phyloP scores from a whole-genome alignment of 805 yeast species.

The Yamadazyma tumulicola region DNA sequence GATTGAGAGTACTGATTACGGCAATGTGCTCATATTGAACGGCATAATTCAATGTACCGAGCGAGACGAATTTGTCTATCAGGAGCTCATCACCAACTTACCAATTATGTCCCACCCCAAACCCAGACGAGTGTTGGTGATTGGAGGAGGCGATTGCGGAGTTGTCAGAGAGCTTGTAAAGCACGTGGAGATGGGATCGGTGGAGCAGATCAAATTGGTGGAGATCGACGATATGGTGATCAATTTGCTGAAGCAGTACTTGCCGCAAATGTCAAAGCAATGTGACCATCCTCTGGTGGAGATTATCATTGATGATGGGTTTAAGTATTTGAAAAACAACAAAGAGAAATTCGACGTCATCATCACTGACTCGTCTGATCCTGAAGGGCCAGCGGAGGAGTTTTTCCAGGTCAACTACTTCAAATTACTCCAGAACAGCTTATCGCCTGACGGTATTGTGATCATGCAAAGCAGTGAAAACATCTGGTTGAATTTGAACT shows the following conservation, averaged over 20 bases:
- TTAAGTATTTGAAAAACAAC: conserved; percentile 55
- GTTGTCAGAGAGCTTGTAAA: conserved; percentile 85
- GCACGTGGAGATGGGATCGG: conserved; percentile 48
- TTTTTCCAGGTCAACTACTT: conserved; percentile 80
- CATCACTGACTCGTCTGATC: conserved; percentile 90
- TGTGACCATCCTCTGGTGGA: conserved; percentile 63
- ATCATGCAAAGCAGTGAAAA: conserved; percentile 78
- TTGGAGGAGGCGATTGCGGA: conserved; percentile 98
- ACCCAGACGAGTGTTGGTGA: conserved; percentile 76
- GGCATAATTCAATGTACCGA: conserved; percentile 92
- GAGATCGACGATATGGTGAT: conserved; percentile 88
- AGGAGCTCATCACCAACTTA: conserved; percentile 84
- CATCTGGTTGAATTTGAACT: conserved; percentile 66
- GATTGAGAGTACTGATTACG: conserved; percentile 71
- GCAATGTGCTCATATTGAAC: conserved; percentile 85
- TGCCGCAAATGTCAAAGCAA: conserved; percentile 72
- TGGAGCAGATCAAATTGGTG: conserved; percentile 69
- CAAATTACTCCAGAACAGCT: conserved; percentile 58
- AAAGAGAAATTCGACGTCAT: conserved; percentile 67
- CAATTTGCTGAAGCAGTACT: conserved; percentile 61
- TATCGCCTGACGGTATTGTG: conserved; percentile 62
- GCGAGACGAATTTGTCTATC: conserved; percentile 90
- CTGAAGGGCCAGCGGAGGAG: conserved; percentile 93
- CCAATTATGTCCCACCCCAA: conserved; percentile 73
- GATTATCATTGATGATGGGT: conserved; percentile 77